A percentile compares a stretch with the other conserved stretches of the same genome.
phyloP scores from a whole-genome alignment of 2,329 filamentous ascomycete species.

The Davidsoniella eucalypti region DNA sequence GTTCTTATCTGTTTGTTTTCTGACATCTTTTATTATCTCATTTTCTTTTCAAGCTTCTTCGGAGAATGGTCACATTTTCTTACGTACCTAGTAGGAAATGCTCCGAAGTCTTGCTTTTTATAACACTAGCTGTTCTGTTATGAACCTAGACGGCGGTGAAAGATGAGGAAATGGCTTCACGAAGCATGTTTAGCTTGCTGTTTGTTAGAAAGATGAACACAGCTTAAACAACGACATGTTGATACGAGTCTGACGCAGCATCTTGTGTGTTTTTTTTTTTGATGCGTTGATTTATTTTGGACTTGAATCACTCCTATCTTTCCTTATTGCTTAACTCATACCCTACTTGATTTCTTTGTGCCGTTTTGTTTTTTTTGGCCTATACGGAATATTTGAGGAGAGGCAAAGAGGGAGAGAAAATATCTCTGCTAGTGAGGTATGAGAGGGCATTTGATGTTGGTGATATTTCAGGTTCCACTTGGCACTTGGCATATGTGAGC shows the following conservation, averaged over 20 bases:
- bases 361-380: not conserved
- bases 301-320: not conserved
- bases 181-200: constrained; percentile 1
- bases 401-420: no score
- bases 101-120: constrained; percentile 3
- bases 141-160: not conserved
- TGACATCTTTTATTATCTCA: constrained; percentile 13
- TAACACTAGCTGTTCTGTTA: not conserved
- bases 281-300: not conserved
- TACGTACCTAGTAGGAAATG: not conserved
- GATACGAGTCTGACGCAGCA: constrained; percentile 21
- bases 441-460: no score
- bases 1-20: constrained; percentile 13
- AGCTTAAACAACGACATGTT: not conserved
- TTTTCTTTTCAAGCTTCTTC: constrained; percentile 12
- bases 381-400: no score
- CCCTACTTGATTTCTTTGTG: not conserved
- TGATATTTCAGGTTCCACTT: no score
- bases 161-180: constrained; percentile 8
- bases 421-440: no score
- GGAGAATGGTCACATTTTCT: no score
- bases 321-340: not conserved
- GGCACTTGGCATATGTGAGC: no score
- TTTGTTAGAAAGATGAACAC: not conserved
- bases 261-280: constrained; percentile 17